Percentiles rank a stretch among this genome's conserved stretches.
These are phyloP conservation scores for Grigorovia transvaalensis DNA, from an alignment of 805 yeast genomes.

Conservation along the genomic window DNA sequence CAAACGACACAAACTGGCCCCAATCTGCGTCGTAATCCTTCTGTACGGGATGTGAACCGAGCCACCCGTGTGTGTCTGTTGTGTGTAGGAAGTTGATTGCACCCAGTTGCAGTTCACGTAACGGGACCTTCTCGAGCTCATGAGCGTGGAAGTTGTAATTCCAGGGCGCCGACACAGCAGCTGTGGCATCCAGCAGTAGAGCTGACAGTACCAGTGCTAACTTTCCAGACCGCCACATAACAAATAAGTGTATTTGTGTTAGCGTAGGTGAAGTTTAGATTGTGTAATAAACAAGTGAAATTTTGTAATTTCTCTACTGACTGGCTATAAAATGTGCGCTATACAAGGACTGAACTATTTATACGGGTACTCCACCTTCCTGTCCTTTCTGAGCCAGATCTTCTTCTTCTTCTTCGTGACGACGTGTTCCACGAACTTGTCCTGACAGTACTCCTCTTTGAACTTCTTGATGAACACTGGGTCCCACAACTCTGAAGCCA, in stretches of 20 bases:
- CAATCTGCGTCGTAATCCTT: slow-evolving; percentile 71
- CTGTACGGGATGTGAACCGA: slow-evolving; percentile 79
- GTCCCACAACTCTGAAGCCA: slow-evolving; percentile 97
- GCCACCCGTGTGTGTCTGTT: slow-evolving; percentile 97
- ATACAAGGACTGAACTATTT: slow-evolving; percentile 27
- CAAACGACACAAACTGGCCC: slow-evolving; percentile 82
- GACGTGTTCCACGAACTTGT: slow-evolving; percentile 76
- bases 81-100: slow-evolving; percentile 81
- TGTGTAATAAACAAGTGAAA: no score
- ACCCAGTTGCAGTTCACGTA: slow-evolving; percentile 53
- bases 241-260: background rate
- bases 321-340: background rate
- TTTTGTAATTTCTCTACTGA: background rate
- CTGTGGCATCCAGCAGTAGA: no score
- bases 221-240: background rate
- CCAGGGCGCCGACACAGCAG: background rate
- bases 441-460: slow-evolving; percentile 60
- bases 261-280: background rate
- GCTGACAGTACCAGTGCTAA: background rate
- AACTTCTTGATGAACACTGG: slow-evolving; percentile 73
- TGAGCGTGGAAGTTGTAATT: background rate
- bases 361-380: slow-evolving; percentile 78
- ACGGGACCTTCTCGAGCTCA: background rate
- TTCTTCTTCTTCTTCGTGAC: slow-evolving; percentile 77
- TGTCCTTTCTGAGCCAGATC: slow-evolving; percentile 84